These are phyloP conservation scores for Fusarium keratoplasticum DNA, from an alignment of 2,329 filamentous ascomycete genomes.

Conservation along the genomic window DNA sequence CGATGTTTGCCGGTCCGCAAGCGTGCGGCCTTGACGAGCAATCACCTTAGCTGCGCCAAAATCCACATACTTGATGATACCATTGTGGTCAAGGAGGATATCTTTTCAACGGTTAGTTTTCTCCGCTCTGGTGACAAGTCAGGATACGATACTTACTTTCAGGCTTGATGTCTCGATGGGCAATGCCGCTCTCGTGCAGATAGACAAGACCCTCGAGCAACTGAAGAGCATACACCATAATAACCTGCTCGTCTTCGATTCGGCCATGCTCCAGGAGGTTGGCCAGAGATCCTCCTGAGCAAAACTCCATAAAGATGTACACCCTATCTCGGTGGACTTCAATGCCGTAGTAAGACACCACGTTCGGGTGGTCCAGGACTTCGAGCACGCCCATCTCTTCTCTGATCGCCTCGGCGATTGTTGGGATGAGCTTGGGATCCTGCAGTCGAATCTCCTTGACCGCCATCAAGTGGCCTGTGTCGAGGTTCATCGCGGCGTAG, in stretches of 20 bases:
- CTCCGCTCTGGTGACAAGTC: not conserved
- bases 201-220: constrained; percentile 94
- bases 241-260: constrained; percentile 97
- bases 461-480: constrained; percentile 96
- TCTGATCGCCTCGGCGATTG: constrained; percentile 91
- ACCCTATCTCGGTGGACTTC: constrained; percentile 98
- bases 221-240: constrained; percentile 95
- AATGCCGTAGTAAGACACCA: constrained; percentile 97
- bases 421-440: constrained; percentile 95
- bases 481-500: constrained; percentile 96
- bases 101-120: constrained; percentile 62
- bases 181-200: constrained; percentile 89
- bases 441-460: constrained; percentile 98
- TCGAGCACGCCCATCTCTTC: constrained; percentile 98
- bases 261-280: constrained; percentile 92
- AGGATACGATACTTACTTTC: constrained; percentile 75
- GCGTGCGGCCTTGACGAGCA: constrained; percentile 89
- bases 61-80: constrained; percentile 98
- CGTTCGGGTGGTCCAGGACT: constrained; percentile 95
- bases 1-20: constrained; percentile 70
- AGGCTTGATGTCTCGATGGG: constrained; percentile 97
- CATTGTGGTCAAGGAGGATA: constrained; percentile 95
- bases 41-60: constrained; percentile 98
- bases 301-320: constrained; percentile 99
- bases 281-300: constrained; percentile 92